Evolutionary conservation across 2,329 filamentous ascomycete species (phyloP).

Genomic region (Colletotrichum trifolii): DNA sequence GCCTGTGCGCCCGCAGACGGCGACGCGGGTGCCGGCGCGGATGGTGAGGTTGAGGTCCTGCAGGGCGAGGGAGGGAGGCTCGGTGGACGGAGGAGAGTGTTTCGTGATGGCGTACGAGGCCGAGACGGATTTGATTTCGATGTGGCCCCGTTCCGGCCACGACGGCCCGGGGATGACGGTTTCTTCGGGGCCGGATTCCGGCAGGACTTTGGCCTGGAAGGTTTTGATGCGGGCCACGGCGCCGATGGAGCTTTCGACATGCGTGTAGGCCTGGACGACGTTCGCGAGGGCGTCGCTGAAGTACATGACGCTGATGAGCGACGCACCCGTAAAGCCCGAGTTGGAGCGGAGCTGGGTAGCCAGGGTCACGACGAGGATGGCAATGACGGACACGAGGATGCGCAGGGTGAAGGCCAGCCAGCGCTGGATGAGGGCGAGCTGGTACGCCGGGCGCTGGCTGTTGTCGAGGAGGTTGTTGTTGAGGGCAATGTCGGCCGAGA

Average conservation of each 20-base stretch:
- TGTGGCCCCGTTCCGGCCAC: constrained; percentile 47
- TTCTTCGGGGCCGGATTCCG: constrained; percentile 40
- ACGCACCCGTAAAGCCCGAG: constrained; percentile 52
- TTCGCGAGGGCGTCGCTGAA: constrained; percentile 46
- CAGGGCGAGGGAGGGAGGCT: constrained; percentile 38
- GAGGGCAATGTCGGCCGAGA: constrained; percentile 51
- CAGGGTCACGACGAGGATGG: constrained; percentile 59
- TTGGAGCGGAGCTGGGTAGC: constrained; percentile 54
- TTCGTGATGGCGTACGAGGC: constrained; percentile 43
- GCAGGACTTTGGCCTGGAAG: constrained; percentile 41
- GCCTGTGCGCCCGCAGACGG: constrained; percentile 51
- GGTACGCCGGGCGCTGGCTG: constrained; percentile 68
- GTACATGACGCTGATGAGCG: constrained; percentile 50
- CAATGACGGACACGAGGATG: constrained; percentile 59
- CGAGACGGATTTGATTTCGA: constrained; percentile 46
- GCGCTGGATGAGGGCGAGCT: constrained; percentile 66
- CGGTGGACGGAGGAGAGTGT: no score
- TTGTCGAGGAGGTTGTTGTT: constrained; percentile 62
- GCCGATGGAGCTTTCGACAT: constrained; percentile 44
- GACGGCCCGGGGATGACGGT: constrained; percentile 32
- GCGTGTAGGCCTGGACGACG: constrained; percentile 48
- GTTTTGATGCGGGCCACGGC: constrained; percentile 42
- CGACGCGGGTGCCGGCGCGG: constrained; percentile 46
- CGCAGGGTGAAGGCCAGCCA: constrained; percentile 66
- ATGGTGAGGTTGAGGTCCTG: constrained; percentile 44